These are phyloP conservation scores for Curvularia sp. DNA, from an alignment of 2,329 filamentous ascomycete genomes.

Conservation along the genomic window DNA sequence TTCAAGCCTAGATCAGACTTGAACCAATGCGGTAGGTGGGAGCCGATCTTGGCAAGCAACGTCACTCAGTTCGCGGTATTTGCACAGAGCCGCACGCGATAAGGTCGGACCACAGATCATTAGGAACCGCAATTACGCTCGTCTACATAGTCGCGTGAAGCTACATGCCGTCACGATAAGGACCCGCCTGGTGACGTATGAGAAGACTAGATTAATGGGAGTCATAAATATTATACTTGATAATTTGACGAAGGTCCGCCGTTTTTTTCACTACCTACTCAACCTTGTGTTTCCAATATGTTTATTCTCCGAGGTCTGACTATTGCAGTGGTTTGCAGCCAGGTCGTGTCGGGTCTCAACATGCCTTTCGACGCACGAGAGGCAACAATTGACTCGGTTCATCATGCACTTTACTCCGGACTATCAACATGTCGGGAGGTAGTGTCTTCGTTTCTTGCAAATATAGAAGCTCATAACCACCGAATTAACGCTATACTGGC, in stretches of 20 bases:
- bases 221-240: conserved; percentile 9
- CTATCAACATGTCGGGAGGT: conserved; percentile 62
- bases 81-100: conserved; percentile 20
- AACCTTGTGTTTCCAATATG: conserved; percentile 14
- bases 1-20: background rate
- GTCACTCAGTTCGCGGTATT: conserved; percentile 34
- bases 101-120: conserved; percentile 24
- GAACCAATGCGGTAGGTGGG: conserved; percentile 28
- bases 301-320: background rate
- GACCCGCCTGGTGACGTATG: conserved; percentile 10
- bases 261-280: background rate
- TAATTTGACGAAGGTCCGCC: conserved; percentile 3
- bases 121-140: conserved; percentile 21
- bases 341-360: conserved; percentile 19
- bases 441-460: conserved; percentile 62
- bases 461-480: conserved; percentile 65
- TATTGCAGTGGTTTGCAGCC: conserved; percentile 17
- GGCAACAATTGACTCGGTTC: conserved; percentile 65
- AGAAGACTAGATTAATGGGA: background rate
- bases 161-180: conserved; percentile 10
- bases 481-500: conserved; percentile 64
- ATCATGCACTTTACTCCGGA: conserved; percentile 61
- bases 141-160: background rate
- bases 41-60: conserved; percentile 21
- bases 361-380: conserved; percentile 62